phyloP scores from a whole-genome alignment of 345 rosid species.

The Sisymbrium irio region DNA sequence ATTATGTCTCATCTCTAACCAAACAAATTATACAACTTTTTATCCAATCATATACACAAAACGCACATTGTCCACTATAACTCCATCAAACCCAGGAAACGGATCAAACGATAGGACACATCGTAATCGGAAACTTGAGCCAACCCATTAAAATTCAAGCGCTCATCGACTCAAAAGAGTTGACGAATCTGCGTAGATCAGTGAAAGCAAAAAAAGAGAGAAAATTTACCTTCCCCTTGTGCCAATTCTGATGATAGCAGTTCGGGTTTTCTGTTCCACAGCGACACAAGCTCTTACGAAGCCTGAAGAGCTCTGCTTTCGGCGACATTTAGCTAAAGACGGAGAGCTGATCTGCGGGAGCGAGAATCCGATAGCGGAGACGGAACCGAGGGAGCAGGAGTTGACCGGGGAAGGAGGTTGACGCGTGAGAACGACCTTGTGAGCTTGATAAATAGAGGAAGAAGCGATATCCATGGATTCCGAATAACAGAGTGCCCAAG shows the following conservation, averaged over 20 bases:
- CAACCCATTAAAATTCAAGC: background rate
- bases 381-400: slow-evolving; percentile 46
- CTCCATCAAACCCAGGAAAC: background rate
- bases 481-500: background rate
- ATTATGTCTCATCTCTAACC: background rate
- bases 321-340: slow-evolving; percentile 32
- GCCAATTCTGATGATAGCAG: slow-evolving; percentile 75
- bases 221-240: slow-evolving; percentile 82
- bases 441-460: slow-evolving; percentile 21
- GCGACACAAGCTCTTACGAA: slow-evolving; percentile 62
- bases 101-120: slow-evolving; percentile 6
- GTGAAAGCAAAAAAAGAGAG: slow-evolving; percentile 5
- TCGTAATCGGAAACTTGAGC: background rate
- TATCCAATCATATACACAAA: slow-evolving; percentile 4
- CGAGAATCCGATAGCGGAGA: slow-evolving; percentile 55
- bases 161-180: background rate
- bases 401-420: slow-evolving; percentile 35
- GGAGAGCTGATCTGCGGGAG: slow-evolving; percentile 37
- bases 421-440: slow-evolving; percentile 15
- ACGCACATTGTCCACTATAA: background rate
- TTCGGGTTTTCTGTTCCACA: slow-evolving; percentile 66
- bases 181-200: background rate
- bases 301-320: slow-evolving; percentile 31
- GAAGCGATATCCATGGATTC: slow-evolving; percentile 27
- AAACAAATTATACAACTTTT: background rate